phyloP scores from a whole-genome alignment of 345 rosid genomes.

The Raphanus sativus region DNA sequence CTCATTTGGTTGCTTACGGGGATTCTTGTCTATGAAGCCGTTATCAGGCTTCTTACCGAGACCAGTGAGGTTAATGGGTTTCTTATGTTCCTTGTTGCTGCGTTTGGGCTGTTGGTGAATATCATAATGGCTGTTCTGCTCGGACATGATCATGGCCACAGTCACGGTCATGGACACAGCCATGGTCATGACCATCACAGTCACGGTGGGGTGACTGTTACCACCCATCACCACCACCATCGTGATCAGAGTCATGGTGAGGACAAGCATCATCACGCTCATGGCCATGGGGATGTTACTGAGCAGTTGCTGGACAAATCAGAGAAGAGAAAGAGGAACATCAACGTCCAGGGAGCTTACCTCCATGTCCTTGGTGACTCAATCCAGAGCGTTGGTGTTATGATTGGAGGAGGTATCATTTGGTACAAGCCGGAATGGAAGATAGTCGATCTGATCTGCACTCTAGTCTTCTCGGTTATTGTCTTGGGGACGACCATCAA shows the following conservation, averaged over 20 bases:
- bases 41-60: constrained; percentile 48
- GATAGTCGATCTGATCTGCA: constrained; percentile 72
- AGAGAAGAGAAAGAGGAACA: constrained; percentile 48
- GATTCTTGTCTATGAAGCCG: constrained; percentile 72
- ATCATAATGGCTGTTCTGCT: constrained; percentile 61
- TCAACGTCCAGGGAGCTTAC: constrained; percentile 77
- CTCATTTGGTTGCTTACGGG: constrained; percentile 81
- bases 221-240: constrained; percentile 40
- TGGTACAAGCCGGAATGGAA: constrained; percentile 74
- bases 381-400: constrained; percentile 76
- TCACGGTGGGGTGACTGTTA: constrained; percentile 45
- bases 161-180: constrained; percentile 34
- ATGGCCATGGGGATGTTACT: constrained; percentile 39
- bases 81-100: constrained; percentile 68
- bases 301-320: constrained; percentile 47
- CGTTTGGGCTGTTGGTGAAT: constrained; percentile 66
- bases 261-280: constrained; percentile 35
- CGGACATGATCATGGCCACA: constrained; percentile 69
- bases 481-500: constrained; percentile 74
- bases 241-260: constrained; percentile 40
- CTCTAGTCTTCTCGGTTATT: constrained; percentile 64
- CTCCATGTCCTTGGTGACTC: constrained; percentile 85
- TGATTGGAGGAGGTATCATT: constrained; percentile 79
- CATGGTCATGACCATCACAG: constrained; percentile 45
- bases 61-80: constrained; percentile 63